phyloP scores from a whole-genome alignment of 2,329 filamentous ascomycete genomes.

The Ceratocystis eucalypticola region DNA sequence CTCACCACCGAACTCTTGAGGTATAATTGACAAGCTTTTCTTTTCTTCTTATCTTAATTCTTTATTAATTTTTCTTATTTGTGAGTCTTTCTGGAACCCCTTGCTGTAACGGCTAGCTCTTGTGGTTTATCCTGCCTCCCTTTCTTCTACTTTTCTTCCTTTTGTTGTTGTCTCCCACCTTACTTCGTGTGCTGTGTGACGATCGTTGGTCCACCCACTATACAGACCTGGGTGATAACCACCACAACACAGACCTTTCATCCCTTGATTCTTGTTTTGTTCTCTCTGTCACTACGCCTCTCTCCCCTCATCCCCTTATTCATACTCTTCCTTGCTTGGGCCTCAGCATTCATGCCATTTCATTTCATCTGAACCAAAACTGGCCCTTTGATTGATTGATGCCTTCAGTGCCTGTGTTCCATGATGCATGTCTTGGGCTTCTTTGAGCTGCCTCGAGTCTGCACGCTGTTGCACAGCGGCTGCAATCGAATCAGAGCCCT shows the following conservation, averaged over 20 bases:
- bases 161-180: neutral
- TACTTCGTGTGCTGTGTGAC: neutral
- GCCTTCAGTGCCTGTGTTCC: neutral
- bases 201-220: neutral
- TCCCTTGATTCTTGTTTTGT: neutral
- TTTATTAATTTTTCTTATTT: constrained; percentile 9
- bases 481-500: neutral
- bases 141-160: neutral
- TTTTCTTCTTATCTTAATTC: constrained; percentile 11
- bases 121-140: neutral
- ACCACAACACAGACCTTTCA: neutral
- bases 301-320: too few relatives aligned
- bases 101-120: neutral
- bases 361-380: neutral
- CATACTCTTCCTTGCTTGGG: too few relatives aligned
- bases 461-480: neutral
- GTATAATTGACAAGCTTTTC: constrained; percentile 9
- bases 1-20: neutral
- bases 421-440: neutral
- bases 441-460: neutral
- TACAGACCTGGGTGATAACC: too few relatives aligned
- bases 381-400: too few relatives aligned
- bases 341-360: neutral
- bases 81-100: neutral
- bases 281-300: neutral